Conservation (phyloP, 169 alveolate genomes). For the Plasmodium coatneyi region DNA sequence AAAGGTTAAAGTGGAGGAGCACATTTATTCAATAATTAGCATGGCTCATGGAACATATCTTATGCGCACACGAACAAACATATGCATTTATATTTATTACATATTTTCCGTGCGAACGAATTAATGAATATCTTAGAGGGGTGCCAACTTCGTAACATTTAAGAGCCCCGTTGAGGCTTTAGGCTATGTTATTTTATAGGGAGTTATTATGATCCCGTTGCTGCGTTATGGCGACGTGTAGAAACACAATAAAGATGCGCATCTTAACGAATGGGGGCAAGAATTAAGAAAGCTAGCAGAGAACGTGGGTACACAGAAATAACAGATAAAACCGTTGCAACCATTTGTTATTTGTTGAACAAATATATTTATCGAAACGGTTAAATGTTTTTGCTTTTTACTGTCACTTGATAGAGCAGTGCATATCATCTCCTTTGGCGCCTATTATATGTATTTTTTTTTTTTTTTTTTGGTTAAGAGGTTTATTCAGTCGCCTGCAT, state of each 20-base stretch:
- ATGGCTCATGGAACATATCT: not conserved
- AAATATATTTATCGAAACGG: not conserved
- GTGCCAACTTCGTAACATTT: not conserved
- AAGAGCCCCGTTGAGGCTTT: not conserved
- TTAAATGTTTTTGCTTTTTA: not conserved
- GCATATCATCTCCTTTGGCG: not conserved
- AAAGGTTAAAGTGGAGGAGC: not conserved
- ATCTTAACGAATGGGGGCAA: not conserved
- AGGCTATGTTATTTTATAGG: not conserved
- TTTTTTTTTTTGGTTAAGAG: not conserved
- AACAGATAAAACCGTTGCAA: not conserved
- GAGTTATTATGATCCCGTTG: not conserved
- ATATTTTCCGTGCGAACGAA: not conserved
- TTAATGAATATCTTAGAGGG: not conserved
- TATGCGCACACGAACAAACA: not conserved
- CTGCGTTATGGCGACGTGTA: not conserved
- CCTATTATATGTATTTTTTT: not conserved
- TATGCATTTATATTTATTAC: not conserved
- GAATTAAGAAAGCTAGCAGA: not conserved
- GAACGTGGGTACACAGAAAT: not conserved
- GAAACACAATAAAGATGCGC: not conserved
- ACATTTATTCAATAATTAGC: not conserved
- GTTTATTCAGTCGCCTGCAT: not conserved
- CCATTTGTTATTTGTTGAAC: not conserved
- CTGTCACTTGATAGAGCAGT: not conserved